Base-by-base conservation (phyloP, 345 rosid genomes). In the Carallia pectinifolia region DNA sequence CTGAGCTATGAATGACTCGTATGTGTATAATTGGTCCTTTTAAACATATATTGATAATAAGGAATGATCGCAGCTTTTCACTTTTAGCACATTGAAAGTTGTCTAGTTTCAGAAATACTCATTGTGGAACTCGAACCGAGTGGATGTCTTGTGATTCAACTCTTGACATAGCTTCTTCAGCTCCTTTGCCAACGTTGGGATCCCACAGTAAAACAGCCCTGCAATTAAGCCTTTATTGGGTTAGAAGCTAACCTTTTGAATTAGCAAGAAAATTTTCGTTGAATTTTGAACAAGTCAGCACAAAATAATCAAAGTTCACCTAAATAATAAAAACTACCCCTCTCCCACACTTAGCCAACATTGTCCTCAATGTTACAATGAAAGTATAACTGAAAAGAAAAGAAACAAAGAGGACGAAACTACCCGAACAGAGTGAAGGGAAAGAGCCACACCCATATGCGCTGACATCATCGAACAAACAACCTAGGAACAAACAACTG, bases 151-250 rank as follows among this genome's bases (percentile, higher is more conserved):
- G 75, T 84, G 91, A 77, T 72, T 95, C 70, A 90, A 71, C 76
- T 90, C 93, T 8, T 74, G 82, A 58, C 93, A 83, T 48, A 90
- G 73, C 70, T 85, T 88, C 83, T 87, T 89, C 73, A 95, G 76
- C 76, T 92, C 99, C 80, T 89, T 95, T 23, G 97, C 99, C 75
- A 95, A 71, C 55, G 85, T 74, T 17, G 97, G 97, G 85, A 85
- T 84, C 62, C 99, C 98, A 40, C 98, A 94, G 70, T 88, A 94
- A 94, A 86, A 94, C 90, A 27, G 96, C 50, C 98, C 97, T 93
- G 87, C 88, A 82, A 39, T 40, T 40, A 9, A 40, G 23, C 48
- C 48, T 40, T 40, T 12, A 8, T 40, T 9, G 8, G 48, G 48
- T 40, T 40, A 38, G 31, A 71, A 58, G 3, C 16, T 31, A 9